These are phyloP conservation scores for Warburgia ugandensis DNA, from an alignment of 164 flowering plant genomes.

Conservation along the genomic window DNA sequence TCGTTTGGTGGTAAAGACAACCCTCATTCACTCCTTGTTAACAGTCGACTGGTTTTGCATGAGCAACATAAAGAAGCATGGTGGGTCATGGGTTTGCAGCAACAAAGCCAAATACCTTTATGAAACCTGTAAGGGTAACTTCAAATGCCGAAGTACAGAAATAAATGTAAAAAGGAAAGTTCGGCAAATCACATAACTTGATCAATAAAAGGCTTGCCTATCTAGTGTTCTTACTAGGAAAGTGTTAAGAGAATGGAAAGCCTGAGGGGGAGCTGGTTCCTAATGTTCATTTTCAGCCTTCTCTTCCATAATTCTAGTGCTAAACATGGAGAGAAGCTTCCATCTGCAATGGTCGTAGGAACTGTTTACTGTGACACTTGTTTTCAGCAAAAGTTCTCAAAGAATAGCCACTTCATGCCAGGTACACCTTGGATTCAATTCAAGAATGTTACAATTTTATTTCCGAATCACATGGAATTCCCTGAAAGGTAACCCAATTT, in stretches of 20 bases:
- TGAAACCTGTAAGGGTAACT: background rate
- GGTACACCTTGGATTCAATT: slow-evolving; percentile 33
- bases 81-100: too few relatives aligned
- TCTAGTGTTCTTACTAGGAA: background rate
- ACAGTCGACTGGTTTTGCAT: background rate
- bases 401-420: slow-evolving; percentile 58
- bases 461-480: background rate
- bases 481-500: too few relatives aligned
- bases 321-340: slow-evolving; percentile 27
- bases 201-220: slow-evolving; percentile 4
- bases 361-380: slow-evolving; percentile 84
- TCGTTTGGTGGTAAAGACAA: background rate
- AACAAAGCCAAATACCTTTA: background rate
- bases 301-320: slow-evolving; percentile 25
- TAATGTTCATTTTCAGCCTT: slow-evolving; percentile 21
- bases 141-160: background rate
- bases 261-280: slow-evolving; percentile 22
- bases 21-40: background rate
- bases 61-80: background rate
- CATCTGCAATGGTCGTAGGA: slow-evolving; percentile 65
- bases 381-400: slow-evolving; percentile 40
- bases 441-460: too few relatives aligned
- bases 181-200: background rate
- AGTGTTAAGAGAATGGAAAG: slow-evolving; percentile 10
- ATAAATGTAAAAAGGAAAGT: background rate